Evolutionary conservation across 108 stramenopile genomes (phyloP).

Genomic region (Skeletonema grethae): DNA sequence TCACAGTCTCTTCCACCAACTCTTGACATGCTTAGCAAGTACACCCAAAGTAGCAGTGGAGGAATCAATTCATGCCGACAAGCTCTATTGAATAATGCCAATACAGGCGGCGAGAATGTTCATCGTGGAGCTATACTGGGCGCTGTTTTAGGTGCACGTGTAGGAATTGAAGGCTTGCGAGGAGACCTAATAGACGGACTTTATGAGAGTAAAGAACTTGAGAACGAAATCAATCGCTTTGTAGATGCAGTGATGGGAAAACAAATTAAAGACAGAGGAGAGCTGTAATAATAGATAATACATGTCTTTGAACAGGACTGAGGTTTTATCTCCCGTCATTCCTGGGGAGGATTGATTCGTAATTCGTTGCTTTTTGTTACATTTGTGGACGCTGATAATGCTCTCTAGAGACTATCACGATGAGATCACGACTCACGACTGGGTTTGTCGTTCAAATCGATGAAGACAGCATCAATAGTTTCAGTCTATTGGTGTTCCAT

Average conservation of each 20-base stretch:
- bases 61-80: constrained; percentile 47
- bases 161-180: constrained; percentile 52
- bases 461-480: too few species aligned
- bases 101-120: constrained; percentile 91
- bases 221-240: constrained; percentile 68
- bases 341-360: too few species aligned
- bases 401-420: too few species aligned
- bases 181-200: constrained; percentile 57
- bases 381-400: too few species aligned
- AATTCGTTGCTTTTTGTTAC: too few species aligned
- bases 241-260: constrained; percentile 49
- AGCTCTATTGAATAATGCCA: constrained; percentile 82
- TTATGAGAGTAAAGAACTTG: constrained; percentile 35
- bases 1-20: constrained; percentile 63
- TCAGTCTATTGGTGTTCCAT: too few species aligned
- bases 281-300: neutral
- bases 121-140: constrained; percentile 83
- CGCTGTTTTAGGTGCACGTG: constrained; percentile 77
- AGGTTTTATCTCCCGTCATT: too few species aligned
- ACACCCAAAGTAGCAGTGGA: constrained; percentile 40
- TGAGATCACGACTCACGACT: too few species aligned
- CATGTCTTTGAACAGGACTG: too few species aligned
- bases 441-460: too few species aligned
- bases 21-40: constrained; percentile 74
- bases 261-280: neutral